Evolutionary conservation across 2,329 filamentous ascomycete genomes (phyloP).

Genomic region (Fusarium sp.): DNA sequence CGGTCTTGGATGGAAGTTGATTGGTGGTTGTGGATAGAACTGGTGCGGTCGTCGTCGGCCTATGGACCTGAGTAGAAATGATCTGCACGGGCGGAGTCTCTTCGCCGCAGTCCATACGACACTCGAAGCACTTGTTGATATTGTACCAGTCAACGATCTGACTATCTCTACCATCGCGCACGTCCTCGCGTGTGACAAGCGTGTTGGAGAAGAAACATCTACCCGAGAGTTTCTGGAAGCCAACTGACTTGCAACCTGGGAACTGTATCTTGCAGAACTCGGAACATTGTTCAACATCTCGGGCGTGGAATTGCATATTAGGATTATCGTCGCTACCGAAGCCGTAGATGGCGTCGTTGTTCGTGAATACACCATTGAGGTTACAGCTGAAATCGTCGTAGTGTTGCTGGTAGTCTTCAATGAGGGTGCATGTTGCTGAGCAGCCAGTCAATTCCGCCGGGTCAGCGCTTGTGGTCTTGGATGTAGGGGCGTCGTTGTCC

Average conservation of each 20-base stretch:
- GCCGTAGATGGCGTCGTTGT: background rate
- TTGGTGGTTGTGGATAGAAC: background rate
- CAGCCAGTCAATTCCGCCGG: background rate
- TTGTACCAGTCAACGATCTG: conserved; percentile 5
- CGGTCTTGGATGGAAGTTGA: background rate
- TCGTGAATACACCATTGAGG: background rate
- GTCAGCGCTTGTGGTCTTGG: background rate
- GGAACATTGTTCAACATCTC: background rate
- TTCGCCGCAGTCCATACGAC: background rate
- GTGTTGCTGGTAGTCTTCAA: rapidly evolving
- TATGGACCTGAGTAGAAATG: background rate
- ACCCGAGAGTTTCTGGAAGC: background rate
- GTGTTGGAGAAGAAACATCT: conserved; percentile 15
- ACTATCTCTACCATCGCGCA: background rate
- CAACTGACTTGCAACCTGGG: conserved; percentile 2
- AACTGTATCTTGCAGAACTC: background rate
- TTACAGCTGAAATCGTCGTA: background rate
- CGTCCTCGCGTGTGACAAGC: background rate
- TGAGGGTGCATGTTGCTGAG: background rate
- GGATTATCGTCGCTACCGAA: background rate
- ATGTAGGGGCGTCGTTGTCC: background rate
- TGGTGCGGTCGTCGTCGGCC: background rate
- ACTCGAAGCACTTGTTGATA: background rate
- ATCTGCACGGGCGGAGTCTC: background rate
- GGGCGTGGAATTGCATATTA: background rate